Evolutionary conservation across 179 eudicot genomes (phyloP).

Genomic region (Spinacia oleracea): DNA sequence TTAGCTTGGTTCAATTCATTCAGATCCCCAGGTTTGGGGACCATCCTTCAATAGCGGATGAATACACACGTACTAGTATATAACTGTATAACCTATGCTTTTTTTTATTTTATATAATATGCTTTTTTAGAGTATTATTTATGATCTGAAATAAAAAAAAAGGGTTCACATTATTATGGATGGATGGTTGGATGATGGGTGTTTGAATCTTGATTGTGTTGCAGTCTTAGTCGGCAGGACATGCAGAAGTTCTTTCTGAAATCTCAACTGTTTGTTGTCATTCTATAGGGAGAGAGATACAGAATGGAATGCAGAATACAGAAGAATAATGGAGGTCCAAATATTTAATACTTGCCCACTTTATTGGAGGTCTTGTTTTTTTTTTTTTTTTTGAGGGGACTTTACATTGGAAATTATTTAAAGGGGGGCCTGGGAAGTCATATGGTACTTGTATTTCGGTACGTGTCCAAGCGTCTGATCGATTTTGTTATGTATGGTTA

Average conservation of each 20-base stretch:
- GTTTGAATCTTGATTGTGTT: neutral
- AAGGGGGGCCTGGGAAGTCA: neutral
- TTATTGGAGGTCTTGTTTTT: neutral
- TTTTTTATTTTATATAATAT: neutral
- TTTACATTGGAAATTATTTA: neutral
- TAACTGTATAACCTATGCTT: slow-evolving; percentile 10
- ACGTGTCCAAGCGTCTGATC: neutral
- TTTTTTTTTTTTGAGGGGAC: neutral
- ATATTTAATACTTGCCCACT: neutral
- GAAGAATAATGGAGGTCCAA: slow-evolving; percentile 13
- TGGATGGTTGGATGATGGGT: too few species aligned
- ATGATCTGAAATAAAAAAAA: too few species aligned
- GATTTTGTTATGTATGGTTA: too few species aligned
- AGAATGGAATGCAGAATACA: neutral
- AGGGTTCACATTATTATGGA: slow-evolving; percentile 29
- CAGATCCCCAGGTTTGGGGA: slow-evolving; percentile 45
- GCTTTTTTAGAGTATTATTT: neutral
- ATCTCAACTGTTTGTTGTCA: neutral
- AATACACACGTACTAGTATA: slow-evolving; percentile 42
- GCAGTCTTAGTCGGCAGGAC: neutral
- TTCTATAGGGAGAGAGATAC: neutral
- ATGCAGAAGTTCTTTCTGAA: neutral
- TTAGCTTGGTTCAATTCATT: too few species aligned
- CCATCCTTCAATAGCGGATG: slow-evolving; percentile 36
- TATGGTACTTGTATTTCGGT: too few species aligned